Base-by-base conservation (phyloP, 2,329 filamentous ascomycete genomes). In the Blumeria graminis region DNA sequence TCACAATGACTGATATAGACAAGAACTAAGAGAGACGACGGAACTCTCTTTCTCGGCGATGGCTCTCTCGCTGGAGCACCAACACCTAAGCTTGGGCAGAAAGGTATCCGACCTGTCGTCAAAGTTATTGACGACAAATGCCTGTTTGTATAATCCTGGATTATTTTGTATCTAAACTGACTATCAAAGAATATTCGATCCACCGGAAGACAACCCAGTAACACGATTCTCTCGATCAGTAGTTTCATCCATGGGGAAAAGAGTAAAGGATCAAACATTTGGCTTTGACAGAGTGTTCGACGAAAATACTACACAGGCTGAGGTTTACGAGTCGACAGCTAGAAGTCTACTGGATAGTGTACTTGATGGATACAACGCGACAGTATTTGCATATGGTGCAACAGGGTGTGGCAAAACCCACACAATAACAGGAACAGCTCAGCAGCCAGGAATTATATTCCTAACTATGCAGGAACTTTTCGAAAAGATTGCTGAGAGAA, bases 401-500 rank as follows among this genome's bases (percentile, higher is more conserved):
- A 98, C 92, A 0, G 92, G 92, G 41, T 98, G 92, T 69, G 92
- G 92, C 69, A 98, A 98, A 72, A 98, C 92, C 28, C 92, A 98
- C 69, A 98, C 92, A 9, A 98, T 98, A 65, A 87, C 83, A 3
- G 92, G 92, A 62, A 95, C 90, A 0, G 72, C 87, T 1, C 85
- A 94, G 67, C 84, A 94, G 65, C 92, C 92, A 0, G 92, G 92
- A 57, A 96, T 98, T 65, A 98, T 98, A 67, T 98, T 96, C 71
- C 72, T 98, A 64, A 96, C 92, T 0, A 98, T 98, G 89, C 90
- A 96, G 69, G 92, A 98, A 69, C 74, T 98, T 28, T 98, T 98
- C 65, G 92, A 98, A 71, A 86, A 90, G 69, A 94, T 98, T 62
- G 73, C 75, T n/a, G 92, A 96, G 57, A 72, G 86, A 56, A 82